A percentile compares a stretch with the other conserved stretches of the same genome.
These are phyloP conservation scores for Cymbopogon citratus DNA, from an alignment of 176 grass and related monocot species.

Conservation along the genomic window DNA sequence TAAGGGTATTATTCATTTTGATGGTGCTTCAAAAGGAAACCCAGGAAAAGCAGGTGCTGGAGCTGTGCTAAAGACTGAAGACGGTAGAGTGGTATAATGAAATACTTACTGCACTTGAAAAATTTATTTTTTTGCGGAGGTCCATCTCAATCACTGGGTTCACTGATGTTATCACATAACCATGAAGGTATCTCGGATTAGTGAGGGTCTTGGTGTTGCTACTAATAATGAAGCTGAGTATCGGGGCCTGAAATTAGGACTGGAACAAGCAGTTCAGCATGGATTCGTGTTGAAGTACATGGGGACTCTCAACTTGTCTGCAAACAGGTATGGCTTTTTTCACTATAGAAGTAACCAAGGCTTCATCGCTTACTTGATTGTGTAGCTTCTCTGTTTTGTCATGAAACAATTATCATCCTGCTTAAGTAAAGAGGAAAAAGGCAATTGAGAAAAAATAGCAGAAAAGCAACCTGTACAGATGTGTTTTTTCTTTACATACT, in stretches of 20 bases:
- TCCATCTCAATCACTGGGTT: conserved; percentile 11
- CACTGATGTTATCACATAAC: conserved; percentile 14
- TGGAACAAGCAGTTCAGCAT: conserved; percentile 56
- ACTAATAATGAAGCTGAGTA: conserved; percentile 94
- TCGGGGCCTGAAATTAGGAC: conserved; percentile 54
- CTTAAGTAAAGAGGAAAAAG: too few species aligned
- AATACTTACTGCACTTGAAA: conserved; percentile 6
- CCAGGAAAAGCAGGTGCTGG: conserved; percentile 85
- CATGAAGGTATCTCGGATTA: conserved; percentile 62
- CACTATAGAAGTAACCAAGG: too few species aligned
- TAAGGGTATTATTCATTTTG: conserved; percentile 62
- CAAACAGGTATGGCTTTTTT: conserved; percentile 42
- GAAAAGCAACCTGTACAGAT: neutral
- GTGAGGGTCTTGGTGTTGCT: conserved; percentile 67
- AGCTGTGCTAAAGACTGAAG: conserved; percentile 66
- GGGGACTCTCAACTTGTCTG: conserved; percentile 76
- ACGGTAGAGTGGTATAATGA: conserved; percentile 62
- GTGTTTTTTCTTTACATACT: conserved; percentile 5
- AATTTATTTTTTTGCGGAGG: neutral
- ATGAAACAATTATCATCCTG: too few species aligned
- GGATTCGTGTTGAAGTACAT: conserved; percentile 62
- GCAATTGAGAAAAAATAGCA: too few species aligned
- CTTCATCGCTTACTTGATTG: too few species aligned
- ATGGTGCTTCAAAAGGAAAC: conserved; percentile 93
- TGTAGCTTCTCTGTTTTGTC: too few species aligned